Evolutionary conservation across 805 yeast genomes (phyloP).

Genomic region (Pichia nakasei): DNA sequence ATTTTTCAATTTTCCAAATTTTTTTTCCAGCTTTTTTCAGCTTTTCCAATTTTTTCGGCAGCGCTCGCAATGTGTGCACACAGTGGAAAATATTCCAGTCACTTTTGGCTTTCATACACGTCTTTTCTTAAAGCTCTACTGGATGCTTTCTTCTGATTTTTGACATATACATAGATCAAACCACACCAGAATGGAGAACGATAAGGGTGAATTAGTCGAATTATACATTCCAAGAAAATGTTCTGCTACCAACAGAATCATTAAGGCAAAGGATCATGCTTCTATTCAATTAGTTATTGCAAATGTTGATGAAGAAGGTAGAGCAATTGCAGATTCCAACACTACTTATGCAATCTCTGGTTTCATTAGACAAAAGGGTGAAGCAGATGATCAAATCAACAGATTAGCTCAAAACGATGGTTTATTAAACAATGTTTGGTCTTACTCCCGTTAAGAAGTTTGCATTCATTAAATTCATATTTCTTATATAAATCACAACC

Average conservation of each 20-base stretch:
- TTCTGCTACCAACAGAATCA: slow-evolving; percentile 99
- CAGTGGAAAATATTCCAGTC: too few relatives aligned
- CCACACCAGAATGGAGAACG: slow-evolving; percentile 92
- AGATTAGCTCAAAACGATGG: slow-evolving; percentile 99
- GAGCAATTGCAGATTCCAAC: slow-evolving; percentile 82
- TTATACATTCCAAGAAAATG: slow-evolving; percentile 99
- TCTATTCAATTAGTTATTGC: slow-evolving; percentile 98
- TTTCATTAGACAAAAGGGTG: slow-evolving; percentile 98
- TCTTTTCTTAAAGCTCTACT: too few relatives aligned
- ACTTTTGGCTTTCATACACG: too few relatives aligned
- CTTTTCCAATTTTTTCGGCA: too few relatives aligned
- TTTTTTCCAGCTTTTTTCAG: too few relatives aligned
- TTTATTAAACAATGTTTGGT: slow-evolving; percentile 92
- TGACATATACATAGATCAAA: not conserved
- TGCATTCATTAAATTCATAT: too few relatives aligned
- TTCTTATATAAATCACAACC: too few relatives aligned
- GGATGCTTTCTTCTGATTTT: too few relatives aligned
- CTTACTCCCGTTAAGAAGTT: slow-evolving; percentile 73
- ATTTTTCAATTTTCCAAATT: too few relatives aligned
- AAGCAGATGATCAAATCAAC: slow-evolving; percentile 98
- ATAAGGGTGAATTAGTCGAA: slow-evolving; percentile 99
- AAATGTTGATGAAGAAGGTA: slow-evolving; percentile 95
- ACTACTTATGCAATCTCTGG: slow-evolving; percentile 96
- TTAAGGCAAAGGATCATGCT: slow-evolving; percentile 99
- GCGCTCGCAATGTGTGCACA: too few relatives aligned